Conservation (phyloP, 768 basidiomycete genomes). For the Pleurotus giganteus region DNA sequence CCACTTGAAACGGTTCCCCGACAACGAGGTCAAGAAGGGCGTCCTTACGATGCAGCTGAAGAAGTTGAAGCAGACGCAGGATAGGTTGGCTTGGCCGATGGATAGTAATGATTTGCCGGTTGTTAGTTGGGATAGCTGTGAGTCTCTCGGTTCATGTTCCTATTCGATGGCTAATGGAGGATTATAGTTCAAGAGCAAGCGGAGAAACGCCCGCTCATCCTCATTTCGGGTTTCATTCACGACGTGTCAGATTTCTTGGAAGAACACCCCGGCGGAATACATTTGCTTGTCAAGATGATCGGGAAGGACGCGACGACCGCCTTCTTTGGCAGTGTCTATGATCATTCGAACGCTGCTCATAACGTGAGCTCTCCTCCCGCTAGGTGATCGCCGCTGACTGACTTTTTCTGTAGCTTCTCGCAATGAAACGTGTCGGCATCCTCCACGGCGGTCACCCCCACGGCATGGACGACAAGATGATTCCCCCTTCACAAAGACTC, state of each 20-base stretch:
- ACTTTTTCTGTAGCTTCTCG: not conserved
- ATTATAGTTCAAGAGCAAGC: constrained; percentile 73
- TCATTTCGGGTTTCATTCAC: constrained; percentile 91
- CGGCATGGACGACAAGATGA: constrained; percentile 23
- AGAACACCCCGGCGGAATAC: constrained; percentile 90
- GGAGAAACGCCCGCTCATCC: constrained; percentile 75
- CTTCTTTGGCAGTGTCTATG: constrained; percentile 91
- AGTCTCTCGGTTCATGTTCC: constrained; percentile 21
- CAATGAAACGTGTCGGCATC: constrained; percentile 52
- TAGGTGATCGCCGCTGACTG: not conserved
- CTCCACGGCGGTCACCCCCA: constrained; percentile 42
- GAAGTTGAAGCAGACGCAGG: constrained; percentile 76
- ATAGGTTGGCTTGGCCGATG: constrained; percentile 76
- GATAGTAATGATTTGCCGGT: constrained; percentile 75
- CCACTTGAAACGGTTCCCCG: constrained; percentile 66
- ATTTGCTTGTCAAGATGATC: constrained; percentile 79
- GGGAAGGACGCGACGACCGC: constrained; percentile 92
- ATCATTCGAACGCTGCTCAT: constrained; percentile 86
- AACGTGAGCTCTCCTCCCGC: constrained; percentile 47
- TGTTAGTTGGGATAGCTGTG: constrained; percentile 85
- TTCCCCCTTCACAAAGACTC: constrained; percentile 41
- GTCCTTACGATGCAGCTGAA: constrained; percentile 94
- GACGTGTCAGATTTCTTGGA: constrained; percentile 83
- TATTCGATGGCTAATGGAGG: constrained; percentile 3
- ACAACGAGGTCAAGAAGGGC: constrained; percentile 75